Base-by-base conservation (phyloP, 2,329 filamentous ascomycete species). In the Colletotrichum destructivum region DNA sequence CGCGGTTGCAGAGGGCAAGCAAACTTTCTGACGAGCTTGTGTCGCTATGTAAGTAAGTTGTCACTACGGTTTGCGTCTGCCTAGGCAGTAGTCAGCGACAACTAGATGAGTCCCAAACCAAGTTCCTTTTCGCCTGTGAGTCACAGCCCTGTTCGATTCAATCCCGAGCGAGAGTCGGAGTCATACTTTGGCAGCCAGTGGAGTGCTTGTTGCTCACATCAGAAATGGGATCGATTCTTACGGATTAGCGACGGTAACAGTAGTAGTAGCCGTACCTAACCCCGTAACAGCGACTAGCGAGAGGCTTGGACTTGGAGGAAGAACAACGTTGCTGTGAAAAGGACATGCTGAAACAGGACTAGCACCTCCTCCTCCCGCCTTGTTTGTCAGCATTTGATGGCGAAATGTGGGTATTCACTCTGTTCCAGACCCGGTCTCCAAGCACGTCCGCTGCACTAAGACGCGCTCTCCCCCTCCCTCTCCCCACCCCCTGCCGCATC, bases 1-100 rank as follows among this genome's bases (percentile, higher is more conserved):
- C 52, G 57, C 52, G 18, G 56, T 56, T 35, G 40, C 23, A 56
- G 21, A 59, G 18, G 52, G 51, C 69, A 62, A 68, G 35, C 69
- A 71, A 71, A 62, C 64, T 61, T 61, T 47, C 55, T 35, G 40
- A 61, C 59, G 69, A 54, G 46, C 52, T 59, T 62, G 56, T 70
- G 70, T 70, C 70, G 51, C 70, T 69, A 69, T 60, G 52, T 69
- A 59, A 35, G 31, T 35, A 35, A 8, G 1, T 35, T 35, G 31
- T 35, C 31, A 8, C 8, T 35, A 9, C n/a, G 21, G 31, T 68
- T 62, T 62, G 57, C 44, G 26, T 59, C 57, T 56, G 68, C 51
- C 64, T 62, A 23, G 15, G 21, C 13, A 46, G 51, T 67, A 46
- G 51, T 67, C 47, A 51, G 55, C 56, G 26, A 51, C 65, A 52